These are phyloP conservation scores for Ascochyta pisi DNA, from an alignment of 2,329 filamentous ascomycete species.

Conservation along the genomic window DNA sequence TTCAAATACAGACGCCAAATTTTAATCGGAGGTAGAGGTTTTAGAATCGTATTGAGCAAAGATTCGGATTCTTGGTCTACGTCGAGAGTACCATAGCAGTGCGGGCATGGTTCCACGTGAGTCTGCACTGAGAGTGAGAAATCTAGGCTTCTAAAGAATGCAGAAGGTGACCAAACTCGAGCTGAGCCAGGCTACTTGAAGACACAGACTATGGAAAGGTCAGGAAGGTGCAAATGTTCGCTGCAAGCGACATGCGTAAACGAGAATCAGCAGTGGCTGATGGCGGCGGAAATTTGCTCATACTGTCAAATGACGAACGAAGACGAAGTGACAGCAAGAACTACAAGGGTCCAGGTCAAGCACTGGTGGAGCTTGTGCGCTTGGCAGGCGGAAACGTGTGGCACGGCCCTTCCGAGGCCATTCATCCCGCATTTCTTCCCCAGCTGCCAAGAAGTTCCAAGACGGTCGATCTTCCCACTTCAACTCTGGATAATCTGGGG, in stretches of 20 bases:
- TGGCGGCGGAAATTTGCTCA: constrained; percentile 3
- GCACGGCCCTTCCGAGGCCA: neutral
- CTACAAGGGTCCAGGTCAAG: neutral
- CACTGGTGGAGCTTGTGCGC: constrained; percentile 3
- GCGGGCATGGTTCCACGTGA: no score
- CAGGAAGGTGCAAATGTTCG: neutral
- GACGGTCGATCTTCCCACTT: constrained; percentile 22
- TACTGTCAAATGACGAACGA: neutral
- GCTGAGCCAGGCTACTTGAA: no score
- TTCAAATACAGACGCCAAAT: no score
- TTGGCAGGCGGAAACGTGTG: constrained; percentile 4
- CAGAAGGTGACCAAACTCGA: no score
- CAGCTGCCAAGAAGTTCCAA: constrained; percentile 16
- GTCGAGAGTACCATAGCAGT: no score
- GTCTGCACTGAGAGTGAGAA: no score
- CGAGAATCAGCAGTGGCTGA: neutral
- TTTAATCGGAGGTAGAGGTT: no score
- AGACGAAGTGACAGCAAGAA: constrained; percentile 2
- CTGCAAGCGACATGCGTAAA: neutral
- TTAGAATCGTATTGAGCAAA: no score
- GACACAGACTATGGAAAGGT: neutral
- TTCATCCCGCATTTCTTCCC: constrained; percentile 17
- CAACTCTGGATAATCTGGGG: constrained; percentile 25
- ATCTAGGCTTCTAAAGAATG: no score
- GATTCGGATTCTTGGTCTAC: no score